Conservation (phyloP, 192 early-diverging fungal genomes). For the Lunasporangiospora selenospora region DNA sequence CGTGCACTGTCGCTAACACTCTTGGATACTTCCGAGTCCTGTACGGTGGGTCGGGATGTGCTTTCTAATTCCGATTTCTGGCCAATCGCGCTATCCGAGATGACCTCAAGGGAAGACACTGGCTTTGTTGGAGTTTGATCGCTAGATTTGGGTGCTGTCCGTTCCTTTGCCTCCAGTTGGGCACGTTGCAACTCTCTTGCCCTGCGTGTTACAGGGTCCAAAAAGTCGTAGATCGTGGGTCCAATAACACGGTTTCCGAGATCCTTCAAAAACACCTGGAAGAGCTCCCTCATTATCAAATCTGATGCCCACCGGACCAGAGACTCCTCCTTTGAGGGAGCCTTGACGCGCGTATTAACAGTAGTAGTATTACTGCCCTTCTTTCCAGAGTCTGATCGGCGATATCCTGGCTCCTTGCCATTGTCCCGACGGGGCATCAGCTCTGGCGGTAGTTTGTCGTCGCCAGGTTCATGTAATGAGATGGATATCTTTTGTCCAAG, state of each 20-base stretch:
- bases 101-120: too few species aligned
- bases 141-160: too few species aligned
- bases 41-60: too few species aligned
- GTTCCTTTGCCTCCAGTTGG: slow-evolving; percentile 1
- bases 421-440: slow-evolving; percentile 24
- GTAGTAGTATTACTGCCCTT: slow-evolving; percentile 4
- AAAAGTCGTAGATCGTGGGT: slow-evolving; percentile 58
- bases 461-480: slow-evolving; percentile 39
- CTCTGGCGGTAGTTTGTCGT: slow-evolving; percentile 27
- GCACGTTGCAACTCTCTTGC: slow-evolving; percentile 19
- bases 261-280: slow-evolving; percentile 61
- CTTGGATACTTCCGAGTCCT: too few species aligned
- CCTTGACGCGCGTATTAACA: slow-evolving; percentile 13
- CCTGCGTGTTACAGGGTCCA: slow-evolving; percentile 44
- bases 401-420: slow-evolving; percentile 22
- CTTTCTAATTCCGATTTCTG: too few species aligned
- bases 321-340: slow-evolving; percentile 31
- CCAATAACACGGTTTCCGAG: slow-evolving; percentile 56
- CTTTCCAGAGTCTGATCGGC: slow-evolving; percentile 25
- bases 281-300: slow-evolving; percentile 54
- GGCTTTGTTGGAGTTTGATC: too few species aligned
- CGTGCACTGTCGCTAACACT: too few species aligned
- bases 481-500: slow-evolving; percentile 53
- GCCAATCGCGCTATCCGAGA: too few species aligned
- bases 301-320: slow-evolving; percentile 48